Percentiles rank a stretch among this genome's conserved stretches.
Conservation (phyloP, 345 rosid genomes). For the Bruguiera parviflora region DNA sequence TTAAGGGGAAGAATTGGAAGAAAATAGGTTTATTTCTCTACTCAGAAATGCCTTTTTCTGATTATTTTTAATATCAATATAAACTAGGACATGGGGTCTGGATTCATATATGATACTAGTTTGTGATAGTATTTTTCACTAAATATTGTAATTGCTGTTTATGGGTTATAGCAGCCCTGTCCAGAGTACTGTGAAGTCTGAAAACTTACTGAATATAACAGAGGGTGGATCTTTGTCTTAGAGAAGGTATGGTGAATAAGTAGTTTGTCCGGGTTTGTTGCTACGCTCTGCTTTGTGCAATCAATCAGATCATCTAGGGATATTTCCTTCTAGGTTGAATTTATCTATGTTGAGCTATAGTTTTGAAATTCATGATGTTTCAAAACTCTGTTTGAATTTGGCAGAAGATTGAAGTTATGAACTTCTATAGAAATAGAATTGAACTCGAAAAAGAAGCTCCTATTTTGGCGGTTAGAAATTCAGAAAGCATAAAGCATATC, state of each 20-base stretch:
- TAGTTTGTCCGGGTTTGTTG: neutral
- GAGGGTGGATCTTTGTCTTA: neutral
- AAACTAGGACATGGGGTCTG: neutral
- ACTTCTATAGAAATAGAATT: neutral
- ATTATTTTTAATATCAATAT: neutral
- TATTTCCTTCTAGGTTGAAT: too few relatives aligned
- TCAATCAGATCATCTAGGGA: too few relatives aligned
- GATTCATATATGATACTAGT: neutral
- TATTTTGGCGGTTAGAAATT: neutral
- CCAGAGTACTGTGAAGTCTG: too few relatives aligned
- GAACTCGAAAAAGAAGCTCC: neutral
- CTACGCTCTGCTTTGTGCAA: neutral
- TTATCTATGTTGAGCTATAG: too few relatives aligned
- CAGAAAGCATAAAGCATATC: neutral
- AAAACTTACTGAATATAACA: neutral
- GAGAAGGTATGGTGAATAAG: neutral
- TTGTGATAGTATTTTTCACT: neutral
- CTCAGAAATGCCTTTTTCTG: slow-evolving; percentile 11
- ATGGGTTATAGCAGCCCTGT: neutral
- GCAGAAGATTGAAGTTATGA: neutral
- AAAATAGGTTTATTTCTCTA: slow-evolving; percentile 56
- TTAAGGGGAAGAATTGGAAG: slow-evolving; percentile 86
- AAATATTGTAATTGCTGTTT: neutral
- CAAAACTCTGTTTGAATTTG: neutral
- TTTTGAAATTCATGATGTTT: neutral